phyloP scores from a whole-genome alignment of 2,329 filamentous ascomycete genomes.

The Cordyceps cicadae region DNA sequence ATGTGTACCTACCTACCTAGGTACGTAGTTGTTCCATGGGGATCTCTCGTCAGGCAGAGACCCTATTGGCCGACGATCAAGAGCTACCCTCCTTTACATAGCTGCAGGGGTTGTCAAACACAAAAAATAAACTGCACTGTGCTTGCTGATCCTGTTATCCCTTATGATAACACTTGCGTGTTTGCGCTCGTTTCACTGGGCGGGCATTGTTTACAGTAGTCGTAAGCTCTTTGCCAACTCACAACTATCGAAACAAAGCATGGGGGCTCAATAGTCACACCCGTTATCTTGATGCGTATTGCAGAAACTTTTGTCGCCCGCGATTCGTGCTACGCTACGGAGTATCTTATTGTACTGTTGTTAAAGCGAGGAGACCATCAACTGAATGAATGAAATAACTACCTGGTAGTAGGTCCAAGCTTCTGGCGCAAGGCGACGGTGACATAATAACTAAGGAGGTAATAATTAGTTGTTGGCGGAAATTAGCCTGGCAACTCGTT shows the following conservation, averaged over 20 bases:
- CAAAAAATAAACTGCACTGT: neutral
- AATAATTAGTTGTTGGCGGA: neutral
- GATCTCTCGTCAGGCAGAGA: neutral
- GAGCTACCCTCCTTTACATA: neutral
- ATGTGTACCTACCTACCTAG: neutral
- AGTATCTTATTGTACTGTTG: too few species aligned
- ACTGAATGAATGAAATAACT: too few species aligned
- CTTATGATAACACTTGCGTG: neutral
- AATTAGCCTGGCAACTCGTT: neutral
- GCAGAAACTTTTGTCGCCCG: too few species aligned
- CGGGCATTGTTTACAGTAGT: neutral
- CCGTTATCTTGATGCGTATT: too few species aligned
- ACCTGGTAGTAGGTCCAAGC: too few species aligned
- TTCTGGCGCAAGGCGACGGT: neutral
- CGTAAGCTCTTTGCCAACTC: neutral
- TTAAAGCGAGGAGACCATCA: too few species aligned
- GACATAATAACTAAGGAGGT: neutral
- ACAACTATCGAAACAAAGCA: too few species aligned
- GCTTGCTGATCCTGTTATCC: constrained; percentile 4
- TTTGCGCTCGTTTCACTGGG: neutral
- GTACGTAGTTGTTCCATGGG: neutral
- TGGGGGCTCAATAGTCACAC: too few species aligned
- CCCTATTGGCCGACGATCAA: neutral
- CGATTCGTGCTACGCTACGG: too few species aligned
- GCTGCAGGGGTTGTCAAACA: neutral